These are phyloP conservation scores for Capronia epimyces DNA, from an alignment of 2,329 filamentous ascomycete species.

Conservation along the genomic window DNA sequence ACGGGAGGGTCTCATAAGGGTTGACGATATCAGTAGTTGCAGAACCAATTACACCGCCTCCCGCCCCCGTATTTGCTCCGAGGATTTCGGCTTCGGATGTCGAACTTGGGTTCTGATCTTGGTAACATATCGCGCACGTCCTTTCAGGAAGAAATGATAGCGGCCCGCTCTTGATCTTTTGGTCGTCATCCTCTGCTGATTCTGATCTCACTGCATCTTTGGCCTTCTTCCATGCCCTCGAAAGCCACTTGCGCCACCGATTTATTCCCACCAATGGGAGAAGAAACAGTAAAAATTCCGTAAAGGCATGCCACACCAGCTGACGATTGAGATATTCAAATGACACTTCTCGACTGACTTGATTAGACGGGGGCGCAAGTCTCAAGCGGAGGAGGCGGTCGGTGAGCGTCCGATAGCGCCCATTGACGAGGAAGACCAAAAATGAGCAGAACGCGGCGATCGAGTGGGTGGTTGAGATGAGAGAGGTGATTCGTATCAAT, in stretches of 20 bases:
- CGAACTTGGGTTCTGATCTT: conserved; percentile 73
- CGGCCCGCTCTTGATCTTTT: conserved; percentile 61
- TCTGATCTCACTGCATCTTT: conserved; percentile 55
- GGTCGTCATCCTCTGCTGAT: conserved; percentile 44
- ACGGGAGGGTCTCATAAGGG: conserved; percentile 85
- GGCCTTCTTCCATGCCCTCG: conserved; percentile 76
- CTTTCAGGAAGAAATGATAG: conserved; percentile 81
- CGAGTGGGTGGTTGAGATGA: conserved; percentile 68
- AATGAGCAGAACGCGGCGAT: conserved; percentile 79
- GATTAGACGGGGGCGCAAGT: conserved; percentile 74
- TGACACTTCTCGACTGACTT: conserved; percentile 84
- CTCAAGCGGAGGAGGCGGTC: conserved; percentile 80
- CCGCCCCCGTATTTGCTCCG: conserved; percentile 60
- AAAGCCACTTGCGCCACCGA: conserved; percentile 86
- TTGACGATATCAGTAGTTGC: conserved; percentile 93
- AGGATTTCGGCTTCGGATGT: conserved; percentile 71
- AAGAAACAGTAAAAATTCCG: conserved; percentile 94
- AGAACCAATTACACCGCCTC: conserved; percentile 77
- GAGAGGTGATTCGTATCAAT: conserved; percentile 64
- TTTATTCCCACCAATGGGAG: conserved; percentile 94
- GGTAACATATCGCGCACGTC: conserved; percentile 95
- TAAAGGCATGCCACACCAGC: conserved; percentile 99
- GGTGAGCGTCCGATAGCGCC: conserved; percentile 81
- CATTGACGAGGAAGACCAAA: conserved; percentile 83
- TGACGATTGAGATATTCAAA: conserved; percentile 98